phyloP scores from a whole-genome alignment of 2,329 filamentous ascomycete species.

The Sporothrix brunneoviolacea region DNA sequence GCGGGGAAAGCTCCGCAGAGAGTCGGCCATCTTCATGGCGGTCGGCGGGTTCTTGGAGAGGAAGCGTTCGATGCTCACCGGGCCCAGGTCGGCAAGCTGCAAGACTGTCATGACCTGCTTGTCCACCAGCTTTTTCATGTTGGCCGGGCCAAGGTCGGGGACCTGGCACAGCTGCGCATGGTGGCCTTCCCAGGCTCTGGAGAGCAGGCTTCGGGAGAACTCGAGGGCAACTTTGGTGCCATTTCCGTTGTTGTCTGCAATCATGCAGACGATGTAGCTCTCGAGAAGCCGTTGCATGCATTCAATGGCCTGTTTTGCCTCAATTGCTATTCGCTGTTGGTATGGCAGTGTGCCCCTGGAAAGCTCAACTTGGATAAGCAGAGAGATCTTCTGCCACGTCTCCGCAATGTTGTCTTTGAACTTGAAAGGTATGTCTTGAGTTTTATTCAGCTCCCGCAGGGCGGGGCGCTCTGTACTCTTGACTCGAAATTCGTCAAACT shows the following conservation, averaged over 20 bases:
- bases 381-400: slow-evolving; percentile 66
- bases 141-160: slow-evolving; percentile 66
- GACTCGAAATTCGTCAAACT: slow-evolving; percentile 67
- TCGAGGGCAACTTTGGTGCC: slow-evolving; percentile 65
- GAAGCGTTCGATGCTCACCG: slow-evolving; percentile 67
- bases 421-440: slow-evolving; percentile 60
- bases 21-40: slow-evolving; percentile 61
- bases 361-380: slow-evolving; percentile 71
- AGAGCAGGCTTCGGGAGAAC: slow-evolving; percentile 68
- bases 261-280: slow-evolving; percentile 70
- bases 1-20: slow-evolving; percentile 62
- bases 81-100: slow-evolving; percentile 59
- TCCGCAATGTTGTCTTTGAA: slow-evolving; percentile 62
- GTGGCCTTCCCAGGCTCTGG: slow-evolving; percentile 74
- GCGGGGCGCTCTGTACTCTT: slow-evolving; percentile 61
- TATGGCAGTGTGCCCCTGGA: slow-evolving; percentile 53
- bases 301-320: slow-evolving; percentile 62
- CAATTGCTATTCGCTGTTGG: slow-evolving; percentile 38
- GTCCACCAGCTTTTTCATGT: slow-evolving; percentile 65
- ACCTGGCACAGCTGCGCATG: slow-evolving; percentile 78
- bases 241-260: slow-evolving; percentile 52
- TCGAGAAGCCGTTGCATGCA: slow-evolving; percentile 63
- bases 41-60: slow-evolving; percentile 77
- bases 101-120: slow-evolving; percentile 67
- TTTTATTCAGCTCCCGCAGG: slow-evolving; percentile 68